Evolutionary conservation across 352 stramenopile species (phyloP).

Genomic region (Pythium angustatum): DNA sequence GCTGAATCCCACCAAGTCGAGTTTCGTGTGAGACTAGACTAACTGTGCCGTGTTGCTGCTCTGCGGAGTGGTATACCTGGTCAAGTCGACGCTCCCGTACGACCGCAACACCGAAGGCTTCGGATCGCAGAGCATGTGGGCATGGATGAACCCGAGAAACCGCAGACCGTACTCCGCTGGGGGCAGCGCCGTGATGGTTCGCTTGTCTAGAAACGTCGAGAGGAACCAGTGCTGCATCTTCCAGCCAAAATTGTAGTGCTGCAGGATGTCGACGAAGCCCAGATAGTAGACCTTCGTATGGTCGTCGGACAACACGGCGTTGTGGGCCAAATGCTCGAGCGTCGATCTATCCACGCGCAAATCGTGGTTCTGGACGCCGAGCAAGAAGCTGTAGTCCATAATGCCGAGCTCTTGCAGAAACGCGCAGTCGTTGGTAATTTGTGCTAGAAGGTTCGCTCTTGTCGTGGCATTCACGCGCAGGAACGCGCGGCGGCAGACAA

Average conservation of each 20-base stretch:
- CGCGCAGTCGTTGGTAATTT: slow-evolving; percentile 82
- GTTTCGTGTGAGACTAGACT: background rate
- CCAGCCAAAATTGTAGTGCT: slow-evolving; percentile 86
- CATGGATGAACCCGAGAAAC: slow-evolving; percentile 86
- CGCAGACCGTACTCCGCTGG: slow-evolving; percentile 83
- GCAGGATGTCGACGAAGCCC: slow-evolving; percentile 84
- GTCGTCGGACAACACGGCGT: slow-evolving; percentile 79
- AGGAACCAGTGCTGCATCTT: slow-evolving; percentile 83
- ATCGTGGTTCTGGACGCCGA: slow-evolving; percentile 71
- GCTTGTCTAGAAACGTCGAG: slow-evolving; percentile 68
- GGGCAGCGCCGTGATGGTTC: slow-evolving; percentile 76
- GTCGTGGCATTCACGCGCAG: slow-evolving; percentile 73
- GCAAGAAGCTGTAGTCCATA: slow-evolving; percentile 87
- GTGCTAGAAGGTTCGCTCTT: slow-evolving; percentile 69
- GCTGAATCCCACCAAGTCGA: too few species aligned
- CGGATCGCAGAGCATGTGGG: slow-evolving; percentile 72
- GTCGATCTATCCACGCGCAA: slow-evolving; percentile 44
- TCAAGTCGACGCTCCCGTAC: slow-evolving; percentile 65
- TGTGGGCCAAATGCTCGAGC: slow-evolving; percentile 62
- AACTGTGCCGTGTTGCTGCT: background rate
- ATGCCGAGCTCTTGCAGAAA: slow-evolving; percentile 86
- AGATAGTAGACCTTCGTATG: slow-evolving; percentile 79
- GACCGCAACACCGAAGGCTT: slow-evolving; percentile 59
- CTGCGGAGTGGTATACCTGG: background rate
- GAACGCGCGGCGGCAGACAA: slow-evolving; percentile 65